These are phyloP conservation scores for Leptographium lundbergii DNA, from an alignment of 2,329 filamentous ascomycete species.

Conservation along the genomic window DNA sequence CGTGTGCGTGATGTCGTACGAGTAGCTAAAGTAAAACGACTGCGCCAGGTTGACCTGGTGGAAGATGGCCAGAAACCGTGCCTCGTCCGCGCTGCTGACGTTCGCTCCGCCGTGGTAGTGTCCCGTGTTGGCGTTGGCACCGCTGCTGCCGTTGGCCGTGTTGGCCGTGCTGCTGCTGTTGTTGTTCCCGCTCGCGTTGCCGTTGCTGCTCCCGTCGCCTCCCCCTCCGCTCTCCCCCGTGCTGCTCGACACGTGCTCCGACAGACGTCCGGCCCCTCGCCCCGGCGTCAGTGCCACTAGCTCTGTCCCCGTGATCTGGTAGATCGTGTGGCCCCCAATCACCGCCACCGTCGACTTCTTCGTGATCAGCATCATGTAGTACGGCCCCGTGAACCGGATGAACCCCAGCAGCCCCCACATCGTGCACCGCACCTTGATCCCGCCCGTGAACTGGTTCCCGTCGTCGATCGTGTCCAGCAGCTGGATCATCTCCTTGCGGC, in stretches of 20 bases:
- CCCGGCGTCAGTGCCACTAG: slow-evolving; percentile 74
- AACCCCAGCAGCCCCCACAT: slow-evolving; percentile 93
- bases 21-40: slow-evolving; percentile 97
- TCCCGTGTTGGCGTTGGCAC: neutral
- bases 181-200: neutral
- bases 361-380: slow-evolving; percentile 94
- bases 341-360: slow-evolving; percentile 94
- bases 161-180: neutral
- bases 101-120: neutral
- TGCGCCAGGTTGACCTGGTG: slow-evolving; percentile 82
- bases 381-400: slow-evolving; percentile 87
- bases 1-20: slow-evolving; percentile 87
- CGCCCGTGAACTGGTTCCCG: slow-evolving; percentile 82
- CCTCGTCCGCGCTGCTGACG: slow-evolving; percentile 54
- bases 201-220: neutral
- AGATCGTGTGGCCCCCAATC: slow-evolving; percentile 90
- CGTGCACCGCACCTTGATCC: slow-evolving; percentile 77
- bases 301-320: slow-evolving; percentile 89
- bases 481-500: slow-evolving; percentile 81
- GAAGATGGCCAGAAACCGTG: slow-evolving; percentile 75
- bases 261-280: slow-evolving; percentile 21
- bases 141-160: slow-evolving; percentile 28
- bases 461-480: slow-evolving; percentile 91
- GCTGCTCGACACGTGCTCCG: neutral
- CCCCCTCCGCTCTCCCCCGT: neutral